Base-by-base conservation (phyloP, 306 rosid species). In the Oemleria cerasiformis region DNA sequence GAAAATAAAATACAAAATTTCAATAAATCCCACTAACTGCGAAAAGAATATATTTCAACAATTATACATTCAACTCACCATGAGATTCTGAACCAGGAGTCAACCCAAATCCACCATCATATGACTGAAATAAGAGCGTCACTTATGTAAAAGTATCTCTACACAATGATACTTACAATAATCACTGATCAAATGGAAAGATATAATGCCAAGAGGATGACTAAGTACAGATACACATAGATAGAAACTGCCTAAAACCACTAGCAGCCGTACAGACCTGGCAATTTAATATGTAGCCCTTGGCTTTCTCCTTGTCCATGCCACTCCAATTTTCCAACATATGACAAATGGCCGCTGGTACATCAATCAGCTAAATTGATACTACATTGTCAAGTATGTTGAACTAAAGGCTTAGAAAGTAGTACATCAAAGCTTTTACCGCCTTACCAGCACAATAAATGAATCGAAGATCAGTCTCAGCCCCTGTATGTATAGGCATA, bases 51-150 rank as follows among this genome's bases (percentile, higher is more conserved):
- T 25, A 73, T 14, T 16, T 53, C 40, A 56, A 36, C 14, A 70
- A 47, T 25, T 53, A 65, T 20, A 48, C 47, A 71, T 70, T 71
- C 45, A 80, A 81, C 99, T 85, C 87, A 94, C 99, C 97, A 39
- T 94, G 99, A 75, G 99, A 94, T 83, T 94, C 99, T 58, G 96
- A 86, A 71, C 90, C 92, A 63, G 99, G 99, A 81, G 72, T 88
- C 78, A 94, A 83, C 72, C 99, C 99, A 81, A 91, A 94, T 77
- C 99, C 99, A 70, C 99, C 99, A 66, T 94, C 97, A 61, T 91
- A 94, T 73, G 96, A 91, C 99, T 94, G 82, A 78, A 84, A 84
- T 17, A 73, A 60, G 66, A 20, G 45, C 20, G 23, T 74, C 77
- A 74, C 57, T 67, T 23, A 38, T 61, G 65, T 68, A 58, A 59